Base-by-base conservation (phyloP, 1,284 basidiomycete genomes). In the Boletellus sp. region DNA sequence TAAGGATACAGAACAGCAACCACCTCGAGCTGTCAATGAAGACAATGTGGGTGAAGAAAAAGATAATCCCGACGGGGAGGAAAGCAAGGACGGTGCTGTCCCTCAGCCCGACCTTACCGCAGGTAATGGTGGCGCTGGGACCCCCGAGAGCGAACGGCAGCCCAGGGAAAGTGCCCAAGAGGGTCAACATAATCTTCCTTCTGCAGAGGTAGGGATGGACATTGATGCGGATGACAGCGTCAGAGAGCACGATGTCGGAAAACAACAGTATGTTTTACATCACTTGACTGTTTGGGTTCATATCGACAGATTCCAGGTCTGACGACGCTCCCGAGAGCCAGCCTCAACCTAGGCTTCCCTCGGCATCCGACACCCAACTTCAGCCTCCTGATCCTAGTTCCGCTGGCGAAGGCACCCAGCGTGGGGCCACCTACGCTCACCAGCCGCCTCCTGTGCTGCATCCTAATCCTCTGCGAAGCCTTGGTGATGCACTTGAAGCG, bases 401-500 rank as follows among this genome's bases (percentile, higher is more conserved):
- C 19, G 68, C 67, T 13, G 54, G 69, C 8, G 62, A 70, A 35
- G 76, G 75, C 25, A 55, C 64, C 8, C 73, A 76, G 41, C 70
- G 74, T 49, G 78, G 79, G 9, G 68, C 67, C 21, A 67, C 69
- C 5, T 57, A 73, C 7, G 65, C 73, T 17, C 73, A 73, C 27
- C 58, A 52, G 19, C 52, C 50, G 21, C 69, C 61, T 19, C 60
- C 73, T 14, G 58, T 57, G n/a, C 57, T 69, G 14, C 48, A 67
- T 25, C 66, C 64, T 34, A 87, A 92, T 56, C 82, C 89, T 4
- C 70, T 87, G 22, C 88, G 93, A 45, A 87, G 81, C 51, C 80
- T 95, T 3, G 94, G 93, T 29, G 94, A 98, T 62, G 80, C 90
- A 1, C 68, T 93, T 45, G 80, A 88, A 54, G 89, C 94, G 59